phyloP scores from a whole-genome alignment of 1,139 yeast genomes.

The Taphrina sp. region DNA sequence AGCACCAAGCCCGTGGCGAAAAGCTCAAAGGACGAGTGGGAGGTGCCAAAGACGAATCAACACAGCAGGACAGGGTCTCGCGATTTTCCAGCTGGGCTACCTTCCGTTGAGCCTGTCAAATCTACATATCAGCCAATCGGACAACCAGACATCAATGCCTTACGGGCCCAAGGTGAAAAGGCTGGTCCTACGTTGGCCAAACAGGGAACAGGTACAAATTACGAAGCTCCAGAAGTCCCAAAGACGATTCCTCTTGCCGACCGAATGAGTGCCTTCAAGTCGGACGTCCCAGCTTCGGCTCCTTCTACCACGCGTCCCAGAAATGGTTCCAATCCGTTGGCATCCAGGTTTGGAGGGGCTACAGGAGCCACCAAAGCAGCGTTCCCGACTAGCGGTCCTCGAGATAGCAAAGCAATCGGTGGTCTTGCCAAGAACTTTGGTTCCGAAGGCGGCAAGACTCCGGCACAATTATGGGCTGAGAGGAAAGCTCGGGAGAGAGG shows the following conservation, averaged over 20 bases:
- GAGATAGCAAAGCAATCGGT: conserved; percentile 60
- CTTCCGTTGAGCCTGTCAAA: conserved; percentile 40
- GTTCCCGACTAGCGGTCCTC: conserved; percentile 54
- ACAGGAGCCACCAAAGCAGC: conserved; percentile 43
- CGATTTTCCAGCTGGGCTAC: conserved; percentile 47
- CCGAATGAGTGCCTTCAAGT: conserved; percentile 33
- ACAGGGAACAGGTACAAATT: conserved; percentile 41
- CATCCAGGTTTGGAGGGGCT: conserved; percentile 35
- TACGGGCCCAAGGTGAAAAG: conserved; percentile 47
- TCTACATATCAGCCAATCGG: conserved; percentile 59
- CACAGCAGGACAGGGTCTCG: conserved; percentile 44
- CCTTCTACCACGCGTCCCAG: conserved; percentile 33
- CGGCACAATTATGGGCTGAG: conserved; percentile 96
- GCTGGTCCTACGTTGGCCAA: conserved; percentile 34
- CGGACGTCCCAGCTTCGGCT: conserved; percentile 30
- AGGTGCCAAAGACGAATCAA: conserved; percentile 13
- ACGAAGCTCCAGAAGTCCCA: conserved; percentile 28
- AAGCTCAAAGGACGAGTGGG: conserved; percentile 24
- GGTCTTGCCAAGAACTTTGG: conserved; percentile 71
- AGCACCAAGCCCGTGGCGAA: conserved; percentile 1
- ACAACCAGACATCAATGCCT: conserved; percentile 53
- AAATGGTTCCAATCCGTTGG: conserved; percentile 25
- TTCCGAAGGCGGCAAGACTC: conserved; percentile 76
- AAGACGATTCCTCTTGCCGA: conserved; percentile 41
- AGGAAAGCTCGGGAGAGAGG: conserved; percentile 36